A percentile compares a stretch with the other conserved stretches of the same genome.
Conservation (phyloP, 768 basidiomycete genomes). For the Cystofilobasidium macerans region DNA sequence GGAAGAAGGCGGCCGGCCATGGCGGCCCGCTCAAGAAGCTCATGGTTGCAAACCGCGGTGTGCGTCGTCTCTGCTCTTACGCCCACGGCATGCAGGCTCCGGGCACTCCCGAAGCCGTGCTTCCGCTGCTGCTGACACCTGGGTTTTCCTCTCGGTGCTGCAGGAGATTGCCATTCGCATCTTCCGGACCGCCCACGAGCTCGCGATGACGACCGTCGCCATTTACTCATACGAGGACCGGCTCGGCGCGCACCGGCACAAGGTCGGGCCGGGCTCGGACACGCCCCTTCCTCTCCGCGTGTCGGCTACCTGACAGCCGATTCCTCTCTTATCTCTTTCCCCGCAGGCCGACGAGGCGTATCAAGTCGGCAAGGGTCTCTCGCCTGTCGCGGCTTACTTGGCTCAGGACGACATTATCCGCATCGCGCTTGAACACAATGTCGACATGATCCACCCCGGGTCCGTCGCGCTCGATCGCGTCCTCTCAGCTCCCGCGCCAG, state of each 20-base stretch:
- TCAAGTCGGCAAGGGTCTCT: constrained; percentile 89
- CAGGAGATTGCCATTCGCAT: constrained; percentile 99
- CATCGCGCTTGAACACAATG: constrained; percentile 92
- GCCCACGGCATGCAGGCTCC: not conserved
- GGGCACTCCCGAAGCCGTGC: not conserved
- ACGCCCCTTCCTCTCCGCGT: not conserved
- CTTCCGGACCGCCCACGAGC: constrained; percentile 70
- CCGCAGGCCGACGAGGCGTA: constrained; percentile 91
- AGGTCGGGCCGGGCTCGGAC: constrained; percentile 44
- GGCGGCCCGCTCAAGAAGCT: constrained; percentile 82
- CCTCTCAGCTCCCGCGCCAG: not conserved
- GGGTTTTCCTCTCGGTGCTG: constrained; percentile 10
- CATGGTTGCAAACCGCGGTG: constrained; percentile 82
- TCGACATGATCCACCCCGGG: constrained; percentile 99
- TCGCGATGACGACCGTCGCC: constrained; percentile 98
- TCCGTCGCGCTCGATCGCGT: constrained; percentile 37
- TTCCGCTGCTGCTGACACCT: not conserved
- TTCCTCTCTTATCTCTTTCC: not conserved
- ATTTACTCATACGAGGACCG: constrained; percentile 97
- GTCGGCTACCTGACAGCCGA: not conserved
- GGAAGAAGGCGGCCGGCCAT: constrained; percentile 81
- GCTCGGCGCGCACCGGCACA: constrained; percentile 92
- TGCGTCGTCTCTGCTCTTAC: constrained; percentile 41
- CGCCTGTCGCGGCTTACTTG: constrained; percentile 93
- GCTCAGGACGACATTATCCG: constrained; percentile 95